Base-by-base conservation (phyloP, 2,329 filamentous ascomycete genomes). In the Diaporthe vaccinii region DNA sequence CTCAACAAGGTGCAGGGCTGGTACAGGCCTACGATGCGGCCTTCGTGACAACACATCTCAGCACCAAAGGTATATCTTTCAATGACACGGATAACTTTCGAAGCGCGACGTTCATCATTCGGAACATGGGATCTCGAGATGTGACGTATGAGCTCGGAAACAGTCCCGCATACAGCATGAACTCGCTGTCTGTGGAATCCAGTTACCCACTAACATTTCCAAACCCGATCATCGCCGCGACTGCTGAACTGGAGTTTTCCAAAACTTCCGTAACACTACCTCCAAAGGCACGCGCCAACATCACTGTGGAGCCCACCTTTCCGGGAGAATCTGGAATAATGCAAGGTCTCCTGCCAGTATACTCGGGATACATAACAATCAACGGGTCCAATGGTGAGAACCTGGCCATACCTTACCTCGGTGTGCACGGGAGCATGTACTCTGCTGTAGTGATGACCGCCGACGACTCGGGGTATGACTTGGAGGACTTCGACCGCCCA, bases 1-100 rank as follows among this genome's bases (percentile, higher is more conserved):
- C 83, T 5, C 86, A 87, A 73, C 84, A 86, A 78, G 86, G 86
- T 44, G 84, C 80, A 67, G 86, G 86, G 4, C 80, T 87, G 6
- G 79, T 87, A 39, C 82, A 86, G 68, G 85, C 84, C 12, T 84
- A 82, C 75, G 82, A 86, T 62, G 84, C 85, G 3, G 82, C 86
- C 2, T 81, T 85, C 58, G 78, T 82, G 14, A 84, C 79, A 1
- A 84, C 83, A 1, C 75, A 83, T 28, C 78, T 87, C 17, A 82
- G 81, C 53, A 80, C 82, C 0, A 81, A 81, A 8, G 84, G 82
- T 70, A 80, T 88, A 31, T 82, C 83, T 14, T 85, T 87, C 79
- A 88, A 88, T 73, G 86, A 88, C 75, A 87, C 85, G 12, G 81
- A 82, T 44, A 78, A 86, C 61, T 78, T 61, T 15, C 55, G 25